These are phyloP conservation scores for Areca catechu DNA, from an alignment of 176 grass and related monocot species.

Conservation along the genomic window DNA sequence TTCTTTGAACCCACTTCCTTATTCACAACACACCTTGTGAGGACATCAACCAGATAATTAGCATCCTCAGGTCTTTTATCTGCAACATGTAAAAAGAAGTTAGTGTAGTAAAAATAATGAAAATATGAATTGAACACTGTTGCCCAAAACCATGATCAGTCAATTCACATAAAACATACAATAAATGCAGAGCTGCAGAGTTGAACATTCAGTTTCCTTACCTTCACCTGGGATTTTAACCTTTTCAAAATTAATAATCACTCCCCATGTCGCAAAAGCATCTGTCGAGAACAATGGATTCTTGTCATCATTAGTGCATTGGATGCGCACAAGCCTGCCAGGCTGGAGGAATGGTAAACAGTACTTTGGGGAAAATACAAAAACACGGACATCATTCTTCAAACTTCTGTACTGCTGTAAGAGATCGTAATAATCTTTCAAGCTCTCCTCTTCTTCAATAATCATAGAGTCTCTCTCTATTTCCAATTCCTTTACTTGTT, in stretches of 20 bases:
- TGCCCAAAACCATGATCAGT: too few species aligned
- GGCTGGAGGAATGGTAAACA: conserved; percentile 88
- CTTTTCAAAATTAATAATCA: conserved; percentile 81
- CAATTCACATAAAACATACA: neutral
- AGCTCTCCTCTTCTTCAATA: conserved; percentile 89
- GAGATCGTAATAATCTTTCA: conserved; percentile 84
- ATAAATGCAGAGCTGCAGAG: too few species aligned
- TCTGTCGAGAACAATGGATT: conserved; percentile 32
- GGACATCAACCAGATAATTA: conserved; percentile 75
- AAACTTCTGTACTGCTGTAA: conserved; percentile 70
- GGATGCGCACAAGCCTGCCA: conserved; percentile 62
- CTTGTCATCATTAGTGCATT: conserved; percentile 36
- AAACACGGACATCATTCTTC: conserved; percentile 67
- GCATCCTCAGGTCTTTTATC: conserved; percentile 68
- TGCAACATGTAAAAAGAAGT: conserved; percentile 22
- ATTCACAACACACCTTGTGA: conserved; percentile 62
- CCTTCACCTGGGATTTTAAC: conserved; percentile 69
- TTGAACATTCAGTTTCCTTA: conserved; percentile 2
- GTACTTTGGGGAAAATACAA: conserved; percentile 75
- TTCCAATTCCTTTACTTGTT: conserved; percentile 81
- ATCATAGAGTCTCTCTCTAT: conserved; percentile 73
- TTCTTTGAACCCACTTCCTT: conserved; percentile 71
- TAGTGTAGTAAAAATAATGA: conserved; percentile 1
- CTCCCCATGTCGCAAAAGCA: conserved; percentile 55
- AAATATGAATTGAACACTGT: too few species aligned